phyloP scores from a whole-genome alignment of 345 rosid species.

The Physaria fendleri region DNA sequence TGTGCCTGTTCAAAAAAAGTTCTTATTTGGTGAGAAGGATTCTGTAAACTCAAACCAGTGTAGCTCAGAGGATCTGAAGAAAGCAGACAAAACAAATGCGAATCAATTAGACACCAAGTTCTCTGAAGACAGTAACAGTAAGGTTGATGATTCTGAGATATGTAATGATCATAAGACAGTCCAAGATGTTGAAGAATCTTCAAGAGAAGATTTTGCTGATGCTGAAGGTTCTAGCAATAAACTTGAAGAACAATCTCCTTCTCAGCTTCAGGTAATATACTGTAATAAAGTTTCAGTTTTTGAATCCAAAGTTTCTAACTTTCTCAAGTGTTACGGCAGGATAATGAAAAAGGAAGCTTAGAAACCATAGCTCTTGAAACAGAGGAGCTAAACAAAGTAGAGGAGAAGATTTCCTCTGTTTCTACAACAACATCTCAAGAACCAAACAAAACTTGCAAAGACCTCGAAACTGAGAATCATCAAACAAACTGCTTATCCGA shows the following conservation, averaged over 20 bases:
- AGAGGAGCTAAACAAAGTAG: slow-evolving; percentile 9
- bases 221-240: no score
- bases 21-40: slow-evolving; percentile 39
- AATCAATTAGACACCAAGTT: slow-evolving; percentile 7
- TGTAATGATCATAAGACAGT: slow-evolving; percentile 9
- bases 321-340: slow-evolving; percentile 15
- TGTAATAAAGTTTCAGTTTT: no score
- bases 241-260: no score
- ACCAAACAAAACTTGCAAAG: background rate
- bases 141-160: slow-evolving; percentile 8
- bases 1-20: slow-evolving; percentile 47
- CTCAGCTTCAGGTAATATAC: no score
- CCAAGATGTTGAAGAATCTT: no score
- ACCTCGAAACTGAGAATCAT: slow-evolving; percentile 8
- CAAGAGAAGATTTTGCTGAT: no score
- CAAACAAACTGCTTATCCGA: slow-evolving; percentile 1
- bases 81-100: slow-evolving; percentile 1
- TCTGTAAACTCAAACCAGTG: slow-evolving; percentile 22
- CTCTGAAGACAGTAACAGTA: background rate
- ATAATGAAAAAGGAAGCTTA: background rate
- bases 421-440: slow-evolving; percentile 9
- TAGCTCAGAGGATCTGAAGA: slow-evolving; percentile 13
- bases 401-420: slow-evolving; percentile 14
- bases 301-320: background rate
- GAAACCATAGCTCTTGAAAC: background rate